phyloP scores from a whole-genome alignment of 2,329 filamentous ascomycete species.

The Calonectria leucothoes region DNA sequence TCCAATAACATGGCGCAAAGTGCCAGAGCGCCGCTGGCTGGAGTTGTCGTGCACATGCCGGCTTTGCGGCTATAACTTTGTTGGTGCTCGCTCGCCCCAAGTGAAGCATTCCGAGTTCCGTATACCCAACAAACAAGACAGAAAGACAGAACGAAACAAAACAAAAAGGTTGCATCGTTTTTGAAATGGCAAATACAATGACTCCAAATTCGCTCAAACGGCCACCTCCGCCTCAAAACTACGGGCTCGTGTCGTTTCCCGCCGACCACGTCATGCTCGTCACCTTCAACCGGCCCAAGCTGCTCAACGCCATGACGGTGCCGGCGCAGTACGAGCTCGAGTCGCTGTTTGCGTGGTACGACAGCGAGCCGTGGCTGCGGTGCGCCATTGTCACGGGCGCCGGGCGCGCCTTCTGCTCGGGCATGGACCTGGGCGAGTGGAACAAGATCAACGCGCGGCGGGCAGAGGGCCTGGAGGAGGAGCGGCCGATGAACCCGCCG shows the following conservation, averaged over 20 bases:
- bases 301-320: constrained; percentile 41
- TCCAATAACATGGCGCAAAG: neutral
- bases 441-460: constrained; percentile 39
- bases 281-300: constrained; percentile 36
- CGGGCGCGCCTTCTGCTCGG: constrained; percentile 75
- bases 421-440: constrained; percentile 69
- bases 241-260: constrained; percentile 40
- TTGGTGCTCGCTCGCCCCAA: neutral
- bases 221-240: constrained; percentile 32
- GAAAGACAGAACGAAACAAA: no score
- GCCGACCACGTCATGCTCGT: constrained; percentile 40
- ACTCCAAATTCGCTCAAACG: constrained; percentile 30
- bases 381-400: constrained; percentile 73
- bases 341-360: constrained; percentile 69
- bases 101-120: neutral
- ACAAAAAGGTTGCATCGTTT: no score
- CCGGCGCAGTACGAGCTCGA: constrained; percentile 50
- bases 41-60: no score
- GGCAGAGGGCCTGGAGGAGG: constrained; percentile 33
- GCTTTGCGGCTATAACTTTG: constrained; percentile 2
- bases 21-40: neutral
- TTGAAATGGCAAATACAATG: constrained; percentile 22
- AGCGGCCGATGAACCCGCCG: constrained; percentile 40
- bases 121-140: neutral
- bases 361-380: constrained; percentile 69